phyloP scores from a whole-genome alignment of 208 protist species.

The Naegleria fowleri region DNA sequence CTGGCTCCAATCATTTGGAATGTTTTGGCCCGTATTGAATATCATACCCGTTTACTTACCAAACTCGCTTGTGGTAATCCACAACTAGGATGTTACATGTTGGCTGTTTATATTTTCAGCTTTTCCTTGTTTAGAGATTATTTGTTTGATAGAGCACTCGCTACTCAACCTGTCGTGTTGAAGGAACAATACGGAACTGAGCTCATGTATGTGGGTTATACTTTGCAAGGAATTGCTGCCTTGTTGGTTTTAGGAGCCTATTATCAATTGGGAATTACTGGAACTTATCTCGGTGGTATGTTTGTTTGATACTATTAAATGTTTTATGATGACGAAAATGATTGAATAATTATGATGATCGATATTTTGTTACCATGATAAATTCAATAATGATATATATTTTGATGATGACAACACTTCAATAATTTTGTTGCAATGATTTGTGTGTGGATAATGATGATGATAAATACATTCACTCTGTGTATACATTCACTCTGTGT shows the following conservation, averaged over 20 bases:
- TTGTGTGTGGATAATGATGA: no score
- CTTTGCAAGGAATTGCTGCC: conserved; percentile 52
- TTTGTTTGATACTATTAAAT: neutral
- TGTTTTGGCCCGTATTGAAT: conserved; percentile 74
- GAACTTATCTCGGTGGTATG: conserved; percentile 71
- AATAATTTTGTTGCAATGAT: no score
- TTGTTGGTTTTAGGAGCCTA: conserved; percentile 65
- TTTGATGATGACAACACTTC: neutral
- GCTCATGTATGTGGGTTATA: conserved; percentile 41
- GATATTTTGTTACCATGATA: no score
- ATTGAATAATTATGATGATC: neutral
- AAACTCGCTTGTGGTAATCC: conserved; percentile 42
- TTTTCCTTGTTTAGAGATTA: conserved; percentile 61
- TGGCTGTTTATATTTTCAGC: conserved; percentile 73
- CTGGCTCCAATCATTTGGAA: conserved; percentile 74
- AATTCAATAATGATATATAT: neutral
- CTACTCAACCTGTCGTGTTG: conserved; percentile 45
- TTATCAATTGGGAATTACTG: conserved; percentile 69
- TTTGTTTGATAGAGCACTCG: conserved; percentile 59
- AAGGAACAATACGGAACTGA: neutral
- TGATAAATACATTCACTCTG: no score
- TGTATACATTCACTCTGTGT: no score
- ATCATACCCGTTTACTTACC: conserved; percentile 65
- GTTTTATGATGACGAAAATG: neutral
- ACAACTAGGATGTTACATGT: conserved; percentile 64